Evolutionary conservation across 495 filamentous ascomycete genomes (phyloP), one percentile per base, ranked within the genome.

Genomic region (Talaromyces borbonicus): DNA sequence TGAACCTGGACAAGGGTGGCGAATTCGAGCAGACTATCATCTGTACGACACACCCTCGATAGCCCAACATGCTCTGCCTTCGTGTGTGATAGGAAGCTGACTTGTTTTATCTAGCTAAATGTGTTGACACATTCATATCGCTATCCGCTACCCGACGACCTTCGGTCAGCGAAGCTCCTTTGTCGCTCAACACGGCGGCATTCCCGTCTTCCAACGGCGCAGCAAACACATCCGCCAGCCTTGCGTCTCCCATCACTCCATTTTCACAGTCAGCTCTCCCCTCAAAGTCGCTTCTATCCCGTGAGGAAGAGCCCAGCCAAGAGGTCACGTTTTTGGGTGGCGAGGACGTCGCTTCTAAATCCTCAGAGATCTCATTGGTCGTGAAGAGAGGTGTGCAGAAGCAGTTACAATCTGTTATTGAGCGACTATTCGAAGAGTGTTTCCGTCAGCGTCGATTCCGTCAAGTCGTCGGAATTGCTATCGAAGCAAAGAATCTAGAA

Each of bases 1-100:
- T 99, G 71, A 82, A 92, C 69, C 73, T 99, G 47, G 85, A 95
- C 51, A 78, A 82, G 45, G 81, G 84, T 39, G 87, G 89, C 60
- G 93, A 99, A 72, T 99, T 93, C 60, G 93, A 97, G 61, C 89
- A 99, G 69, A 99, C 93, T 23, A 97, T 99, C 59, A 89, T 97
- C 59, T 85, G 43, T 46, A 46, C 19, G 43, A 33, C 8, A 22
- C 29, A 4, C 9, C n/a, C n/a, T n/a, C n/a, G n/a, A n/a, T n/a
- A n/a, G n/a, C n/a, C n/a, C n/a, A n/a, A n/a, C n/a, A n/a, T n/a
- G n/a, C n/a, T n/a, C n/a, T n/a, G n/a, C n/a, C n/a, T n/a, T n/a
- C n/a, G n/a, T n/a, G n/a, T n/a, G n/a, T n/a, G n/a, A n/a, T n/a
- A n/a, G n/a, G n/a, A n/a, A n/a, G n/a, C n/a, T 49, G 50, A 48